Percentiles rank a stretch among this genome's conserved stretches.
Evolutionary conservation across 345 rosid genomes (phyloP).

Genomic region (Dipteronia dyeriana): DNA sequence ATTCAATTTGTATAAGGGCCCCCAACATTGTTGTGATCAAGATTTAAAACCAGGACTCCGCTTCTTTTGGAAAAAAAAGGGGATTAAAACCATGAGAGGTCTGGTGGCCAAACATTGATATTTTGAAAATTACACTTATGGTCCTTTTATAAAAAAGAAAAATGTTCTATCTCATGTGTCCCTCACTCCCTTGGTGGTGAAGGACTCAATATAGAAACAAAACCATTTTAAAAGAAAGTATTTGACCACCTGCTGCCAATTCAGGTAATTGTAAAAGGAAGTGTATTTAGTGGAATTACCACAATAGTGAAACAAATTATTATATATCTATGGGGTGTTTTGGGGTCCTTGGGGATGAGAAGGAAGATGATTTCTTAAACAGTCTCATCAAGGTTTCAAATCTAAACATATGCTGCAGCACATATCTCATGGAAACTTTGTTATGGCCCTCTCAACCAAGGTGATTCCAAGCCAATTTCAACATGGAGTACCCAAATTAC

Average conservation of each 20-base stretch:
- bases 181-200: not conserved
- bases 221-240: not conserved
- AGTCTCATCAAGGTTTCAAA: conserved; percentile 3
- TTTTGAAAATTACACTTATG: not conserved
- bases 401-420: not conserved
- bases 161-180: not conserved
- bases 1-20: not conserved
- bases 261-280: not conserved
- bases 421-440: not conserved
- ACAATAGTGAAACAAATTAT: not conserved
- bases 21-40: not conserved
- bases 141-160: not conserved
- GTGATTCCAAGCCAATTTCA: not conserved
- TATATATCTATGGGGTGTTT: too few species aligned
- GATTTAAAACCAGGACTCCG: not conserved
- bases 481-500: not conserved
- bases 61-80: not conserved
- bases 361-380: not conserved
- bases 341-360: not conserved
- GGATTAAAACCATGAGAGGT: not conserved
- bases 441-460: not conserved
- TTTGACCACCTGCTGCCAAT: not conserved
- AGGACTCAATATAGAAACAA: not conserved
- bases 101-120: not conserved
- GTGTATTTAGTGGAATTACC: not conserved